phyloP scores from a whole-genome alignment of 495 filamentous ascomycete genomes.

The Cladorrhinum samala region DNA sequence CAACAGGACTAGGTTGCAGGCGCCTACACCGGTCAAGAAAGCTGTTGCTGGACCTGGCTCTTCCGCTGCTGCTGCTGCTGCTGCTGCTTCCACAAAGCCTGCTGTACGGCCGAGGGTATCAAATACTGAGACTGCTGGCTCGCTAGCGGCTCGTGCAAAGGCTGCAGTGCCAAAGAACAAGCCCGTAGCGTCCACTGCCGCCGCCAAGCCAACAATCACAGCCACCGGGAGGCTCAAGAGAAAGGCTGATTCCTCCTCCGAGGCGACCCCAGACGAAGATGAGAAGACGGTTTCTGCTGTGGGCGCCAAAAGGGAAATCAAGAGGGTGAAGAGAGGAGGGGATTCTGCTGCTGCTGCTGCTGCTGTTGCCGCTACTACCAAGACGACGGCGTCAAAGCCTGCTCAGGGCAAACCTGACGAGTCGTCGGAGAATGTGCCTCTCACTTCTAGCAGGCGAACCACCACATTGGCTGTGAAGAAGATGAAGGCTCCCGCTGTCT shows the following conservation, averaged over 20 bases:
- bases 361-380: neutral
- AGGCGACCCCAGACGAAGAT: neutral
- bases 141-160: neutral
- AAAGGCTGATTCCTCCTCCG: neutral
- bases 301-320: neutral
- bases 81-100: neutral
- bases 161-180: neutral
- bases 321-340: neutral
- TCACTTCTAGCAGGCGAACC: too few relatives aligned
- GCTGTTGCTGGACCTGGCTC: too few relatives aligned
- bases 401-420: constrained; percentile 7
- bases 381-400: constrained; percentile 18
- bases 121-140: neutral
- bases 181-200: neutral
- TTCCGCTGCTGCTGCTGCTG: neutral
- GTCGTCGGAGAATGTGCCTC: too few relatives aligned
- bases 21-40: constrained; percentile 2
- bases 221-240: neutral
- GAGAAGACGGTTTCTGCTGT: neutral
- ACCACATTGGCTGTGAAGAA: neutral
- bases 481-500: constrained; percentile 2
- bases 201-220: neutral
- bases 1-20: constrained; percentile 1
- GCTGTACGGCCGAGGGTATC: neutral
- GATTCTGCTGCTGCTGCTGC: neutral